phyloP scores from a whole-genome alignment of 495 filamentous ascomycete species.

The Aspergillus conjunctus region DNA sequence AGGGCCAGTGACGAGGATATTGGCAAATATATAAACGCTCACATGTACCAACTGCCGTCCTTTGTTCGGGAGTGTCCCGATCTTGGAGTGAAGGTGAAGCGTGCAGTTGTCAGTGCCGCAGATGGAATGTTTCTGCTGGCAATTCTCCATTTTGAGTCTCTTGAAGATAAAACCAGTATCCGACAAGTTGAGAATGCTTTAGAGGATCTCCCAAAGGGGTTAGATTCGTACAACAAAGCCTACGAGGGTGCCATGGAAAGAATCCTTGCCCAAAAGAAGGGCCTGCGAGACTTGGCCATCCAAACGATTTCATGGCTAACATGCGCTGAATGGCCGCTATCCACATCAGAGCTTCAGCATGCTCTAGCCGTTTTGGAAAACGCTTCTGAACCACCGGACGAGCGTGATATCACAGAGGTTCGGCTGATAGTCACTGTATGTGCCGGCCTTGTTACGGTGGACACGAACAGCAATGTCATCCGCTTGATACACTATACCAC shows the following conservation, averaged over 20 bases:
- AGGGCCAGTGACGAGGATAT: not conserved
- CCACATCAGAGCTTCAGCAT: not conserved
- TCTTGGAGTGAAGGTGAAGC: too few species aligned
- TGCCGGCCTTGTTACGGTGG: not conserved
- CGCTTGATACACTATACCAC: not conserved
- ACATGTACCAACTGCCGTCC: too few species aligned
- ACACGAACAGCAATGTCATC: not conserved
- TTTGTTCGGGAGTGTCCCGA: too few species aligned
- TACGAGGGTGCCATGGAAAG: not conserved
- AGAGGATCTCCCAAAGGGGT: not conserved
- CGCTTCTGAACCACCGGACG: not conserved
- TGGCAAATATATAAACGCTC: too few species aligned
- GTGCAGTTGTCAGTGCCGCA: too few species aligned
- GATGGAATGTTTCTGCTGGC: not conserved
- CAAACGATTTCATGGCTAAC: not conserved
- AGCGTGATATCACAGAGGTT: not conserved
- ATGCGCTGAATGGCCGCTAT: not conserved
- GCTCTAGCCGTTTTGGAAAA: not conserved
- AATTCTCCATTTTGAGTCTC: not conserved
- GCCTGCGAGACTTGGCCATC: not conserved
- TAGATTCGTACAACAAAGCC: not conserved
- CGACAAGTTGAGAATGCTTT: not conserved
- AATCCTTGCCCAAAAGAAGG: not conserved
- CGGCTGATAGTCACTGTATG: not conserved
- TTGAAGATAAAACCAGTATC: not conserved